Evolutionary conservation across 1,284 basidiomycete genomes (phyloP).

Genomic region (Neotropicomus parvogracilis): DNA sequence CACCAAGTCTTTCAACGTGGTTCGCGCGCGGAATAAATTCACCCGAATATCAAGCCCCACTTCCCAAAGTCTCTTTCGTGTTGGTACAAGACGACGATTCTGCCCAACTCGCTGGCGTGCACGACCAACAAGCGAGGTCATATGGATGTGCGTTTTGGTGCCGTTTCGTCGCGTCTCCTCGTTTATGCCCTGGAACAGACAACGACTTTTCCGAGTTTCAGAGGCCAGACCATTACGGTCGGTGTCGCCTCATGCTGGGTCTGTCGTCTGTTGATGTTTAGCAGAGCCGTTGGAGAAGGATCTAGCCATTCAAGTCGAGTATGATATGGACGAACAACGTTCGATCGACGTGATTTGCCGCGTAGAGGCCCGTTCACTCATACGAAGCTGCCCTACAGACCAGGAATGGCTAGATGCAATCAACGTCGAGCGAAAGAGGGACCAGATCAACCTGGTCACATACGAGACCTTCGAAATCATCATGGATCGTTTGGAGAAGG

Average conservation of each 20-base stretch:
- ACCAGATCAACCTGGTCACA: constrained; percentile 69
- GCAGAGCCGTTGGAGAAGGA: constrained; percentile 92
- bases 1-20: constrained; percentile 5
- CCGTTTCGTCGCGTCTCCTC: constrained; percentile 4
- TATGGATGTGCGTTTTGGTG: constrained; percentile 55
- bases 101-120: constrained; percentile 51
- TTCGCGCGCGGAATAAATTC: constrained; percentile 38
- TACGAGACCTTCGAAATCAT: constrained; percentile 94
- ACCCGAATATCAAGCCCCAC: constrained; percentile 35
- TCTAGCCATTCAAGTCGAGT: constrained; percentile 91
- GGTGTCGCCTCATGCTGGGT: constrained; percentile 34
- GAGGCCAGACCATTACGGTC: constrained; percentile 83
- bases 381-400: constrained; percentile 48
- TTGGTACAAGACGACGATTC: constrained; percentile 57
- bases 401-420: constrained; percentile 91
- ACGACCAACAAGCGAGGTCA: constrained; percentile 49
- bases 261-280: constrained; percentile 8
- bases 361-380: not conserved
- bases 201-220: constrained; percentile 77
- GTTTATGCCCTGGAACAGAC: constrained; percentile 42
- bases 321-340: constrained; percentile 99
- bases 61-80: constrained; percentile 62
- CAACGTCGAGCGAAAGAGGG: constrained; percentile 80
- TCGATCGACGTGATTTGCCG: constrained; percentile 10
- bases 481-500: constrained; percentile 97